Evolutionary conservation across 2,329 filamentous ascomycete species (phyloP).

Genomic region (Neonectria hederae): DNA sequence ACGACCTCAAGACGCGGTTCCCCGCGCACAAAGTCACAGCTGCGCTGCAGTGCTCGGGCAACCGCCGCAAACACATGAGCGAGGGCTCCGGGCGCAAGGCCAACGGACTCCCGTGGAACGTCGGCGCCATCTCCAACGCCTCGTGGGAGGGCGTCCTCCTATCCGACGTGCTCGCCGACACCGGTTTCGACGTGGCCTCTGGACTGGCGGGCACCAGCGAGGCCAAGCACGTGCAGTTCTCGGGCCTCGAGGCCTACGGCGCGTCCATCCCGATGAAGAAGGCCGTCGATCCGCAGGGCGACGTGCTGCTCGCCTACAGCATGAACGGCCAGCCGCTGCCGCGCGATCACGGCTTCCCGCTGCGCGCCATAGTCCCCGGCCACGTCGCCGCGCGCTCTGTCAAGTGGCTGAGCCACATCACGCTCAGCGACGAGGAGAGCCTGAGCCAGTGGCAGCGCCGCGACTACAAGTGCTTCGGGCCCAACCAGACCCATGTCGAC

Average conservation of each 20-base stretch:
- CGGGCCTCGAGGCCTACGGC: constrained; percentile 68
- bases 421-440: constrained; percentile 73
- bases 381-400: constrained; percentile 73
- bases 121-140: constrained; percentile 69
- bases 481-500: constrained; percentile 67
- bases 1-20: constrained; percentile 64
- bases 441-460: constrained; percentile 71
- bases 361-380: constrained; percentile 70
- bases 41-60: constrained; percentile 69
- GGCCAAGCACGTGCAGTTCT: constrained; percentile 65
- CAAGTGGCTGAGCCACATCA: constrained; percentile 74
- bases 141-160: constrained; percentile 67
- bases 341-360: constrained; percentile 72
- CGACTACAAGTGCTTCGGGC: constrained; percentile 76
- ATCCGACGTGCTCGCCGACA: constrained; percentile 64
- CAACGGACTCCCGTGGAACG: constrained; percentile 68
- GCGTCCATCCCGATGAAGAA: constrained; percentile 69
- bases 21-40: constrained; percentile 61
- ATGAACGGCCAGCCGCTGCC: constrained; percentile 74
- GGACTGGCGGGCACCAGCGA: constrained; percentile 50
- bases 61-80: constrained; percentile 69
- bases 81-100: constrained; percentile 53
- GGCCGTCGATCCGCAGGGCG: constrained; percentile 66
- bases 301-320: constrained; percentile 72
- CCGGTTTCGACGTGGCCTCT: constrained; percentile 57